Evolutionary conservation across 106 monocot genomes (phyloP), one percentile per base, ranked within the genome.

Genomic region (Xerophyta viscosa): DNA sequence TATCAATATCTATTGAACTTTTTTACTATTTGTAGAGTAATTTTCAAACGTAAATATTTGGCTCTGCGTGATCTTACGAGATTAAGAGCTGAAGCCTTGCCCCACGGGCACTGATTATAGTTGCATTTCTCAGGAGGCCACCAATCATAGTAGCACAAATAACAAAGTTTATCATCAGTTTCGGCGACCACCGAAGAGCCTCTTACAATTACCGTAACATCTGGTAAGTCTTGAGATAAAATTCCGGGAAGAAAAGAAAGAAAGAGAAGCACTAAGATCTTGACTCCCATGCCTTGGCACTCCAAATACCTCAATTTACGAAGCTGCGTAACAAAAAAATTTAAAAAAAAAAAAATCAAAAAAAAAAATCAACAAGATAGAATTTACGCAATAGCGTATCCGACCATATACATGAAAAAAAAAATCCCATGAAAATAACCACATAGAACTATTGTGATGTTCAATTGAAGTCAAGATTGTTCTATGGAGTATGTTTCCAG

Each of bases 111-210:
- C 19, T 94, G 72, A 20, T 78, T 51, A 28, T 84, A 81, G 31
- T 84, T 76, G 31, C 94, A 94, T 54, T 94, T 88, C 56, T 87
- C 75, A 24, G 78, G 72, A 61, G 88, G 94, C 94, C 94, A 94
- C 94, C 94, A 94, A 73, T 94, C 94, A 94, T 60, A 54, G 94
- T 94, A 37, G 94, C 84, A 50, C 94, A 94, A 11, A 94, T 55
- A 51, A 75, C 88, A 57, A n/a, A n/a, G n/a, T n/a, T 72, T 67
- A 26, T 81, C 72, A 43, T 78, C 56, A 3, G 81, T 94, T 42
- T 81, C 72, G 26, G 80, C 94, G 2, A 74, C 24, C 18, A 57
- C 52, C 8, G 48, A 27, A 26, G 81, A 72, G 6, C 81, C 81
- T 8, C 66, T 60, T 24, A 94, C 47, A 30, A 63, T 78, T 24